phyloP scores from a whole-genome alignment of 768 basidiomycete species.

The Boletus insuetus region DNA sequence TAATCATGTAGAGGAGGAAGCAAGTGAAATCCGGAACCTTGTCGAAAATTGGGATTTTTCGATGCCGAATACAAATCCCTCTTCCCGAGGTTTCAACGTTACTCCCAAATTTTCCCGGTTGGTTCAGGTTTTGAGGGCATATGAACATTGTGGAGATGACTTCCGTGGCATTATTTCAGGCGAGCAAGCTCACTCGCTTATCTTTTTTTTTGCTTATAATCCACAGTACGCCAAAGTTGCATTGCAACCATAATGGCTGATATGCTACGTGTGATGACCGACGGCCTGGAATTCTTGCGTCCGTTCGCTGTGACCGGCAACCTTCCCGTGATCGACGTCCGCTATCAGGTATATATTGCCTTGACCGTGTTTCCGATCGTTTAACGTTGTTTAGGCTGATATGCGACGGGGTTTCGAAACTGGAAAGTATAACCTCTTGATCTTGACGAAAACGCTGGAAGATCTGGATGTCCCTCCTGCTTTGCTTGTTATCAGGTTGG shows the following conservation, averaged over 20 bases:
- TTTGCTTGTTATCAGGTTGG: constrained; percentile 61
- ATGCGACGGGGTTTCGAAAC: constrained; percentile 47
- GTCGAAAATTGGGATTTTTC: constrained; percentile 62
- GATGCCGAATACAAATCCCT: constrained; percentile 58
- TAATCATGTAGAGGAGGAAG: constrained; percentile 25
- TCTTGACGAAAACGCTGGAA: constrained; percentile 57
- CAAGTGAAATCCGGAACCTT: constrained; percentile 33
- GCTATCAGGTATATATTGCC: constrained; percentile 32
- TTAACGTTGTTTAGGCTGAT: constrained; percentile 38
- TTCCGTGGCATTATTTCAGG: constrained; percentile 74
- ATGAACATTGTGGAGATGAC: constrained; percentile 46
- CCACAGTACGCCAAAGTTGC: constrained; percentile 49
- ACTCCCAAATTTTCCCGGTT: constrained; percentile 65
- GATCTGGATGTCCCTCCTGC: constrained; percentile 59
- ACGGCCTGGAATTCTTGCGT: constrained; percentile 52
- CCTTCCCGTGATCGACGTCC: constrained; percentile 30
- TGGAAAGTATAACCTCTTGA: constrained; percentile 62
- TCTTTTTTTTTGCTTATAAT: constrained; percentile 26
- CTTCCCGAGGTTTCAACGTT: constrained; percentile 62
- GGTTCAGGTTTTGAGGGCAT: constrained; percentile 56
- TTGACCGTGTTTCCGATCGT: background rate
- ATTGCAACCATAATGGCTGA: constrained; percentile 60
- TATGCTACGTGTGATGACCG: constrained; percentile 52
- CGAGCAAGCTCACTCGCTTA: constrained; percentile 34
- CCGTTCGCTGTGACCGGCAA: constrained; percentile 47